A percentile compares a stretch with the other conserved stretches of the same genome.
Conservation (phyloP, 805 yeast genomes). For the Saturnispora halmiae region DNA sequence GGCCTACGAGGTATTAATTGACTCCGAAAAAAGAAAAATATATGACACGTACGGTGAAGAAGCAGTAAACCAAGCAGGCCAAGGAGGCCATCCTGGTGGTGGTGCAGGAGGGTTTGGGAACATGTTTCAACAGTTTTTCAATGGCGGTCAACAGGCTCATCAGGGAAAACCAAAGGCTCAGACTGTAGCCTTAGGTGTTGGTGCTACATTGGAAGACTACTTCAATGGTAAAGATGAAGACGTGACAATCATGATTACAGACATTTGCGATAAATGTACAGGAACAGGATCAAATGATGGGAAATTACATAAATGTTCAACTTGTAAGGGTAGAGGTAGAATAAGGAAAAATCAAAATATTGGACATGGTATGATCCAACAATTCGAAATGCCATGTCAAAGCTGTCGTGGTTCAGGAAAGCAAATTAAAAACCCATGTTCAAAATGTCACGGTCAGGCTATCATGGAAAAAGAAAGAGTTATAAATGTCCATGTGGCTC, state of each 20-base stretch:
- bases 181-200: conserved; percentile 47
- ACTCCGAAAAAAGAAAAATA: conserved; percentile 54
- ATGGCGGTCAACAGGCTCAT: conserved; percentile 19
- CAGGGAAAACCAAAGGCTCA: conserved; percentile 51
- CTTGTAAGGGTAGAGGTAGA: conserved; percentile 73
- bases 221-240: conserved; percentile 60
- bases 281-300: conserved; percentile 88
- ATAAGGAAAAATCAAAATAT: conserved; percentile 57
- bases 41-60: conserved; percentile 77
- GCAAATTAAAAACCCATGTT: conserved; percentile 54
- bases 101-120: conserved; percentile 27
- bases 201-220: conserved; percentile 53
- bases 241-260: conserved; percentile 58
- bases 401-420: conserved; percentile 73
- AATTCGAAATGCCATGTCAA: conserved; percentile 71
- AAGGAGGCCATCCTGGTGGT: conserved; percentile 26
- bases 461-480: conserved; percentile 47
- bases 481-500: conserved; percentile 52
- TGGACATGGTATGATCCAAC: conserved; percentile 88
- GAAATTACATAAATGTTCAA: conserved; percentile 48
- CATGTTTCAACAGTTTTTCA: conserved; percentile 56
- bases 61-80: conserved; percentile 42
- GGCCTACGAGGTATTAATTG: conserved; percentile 80
- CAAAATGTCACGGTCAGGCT: conserved; percentile 61
- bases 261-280: conserved; percentile 65